Percentiles rank a stretch among this genome's conserved stretches.
These are phyloP conservation scores for Spathaspora hagerdaliae DNA, from an alignment of 805 yeast species.

Conservation along the genomic window DNA sequence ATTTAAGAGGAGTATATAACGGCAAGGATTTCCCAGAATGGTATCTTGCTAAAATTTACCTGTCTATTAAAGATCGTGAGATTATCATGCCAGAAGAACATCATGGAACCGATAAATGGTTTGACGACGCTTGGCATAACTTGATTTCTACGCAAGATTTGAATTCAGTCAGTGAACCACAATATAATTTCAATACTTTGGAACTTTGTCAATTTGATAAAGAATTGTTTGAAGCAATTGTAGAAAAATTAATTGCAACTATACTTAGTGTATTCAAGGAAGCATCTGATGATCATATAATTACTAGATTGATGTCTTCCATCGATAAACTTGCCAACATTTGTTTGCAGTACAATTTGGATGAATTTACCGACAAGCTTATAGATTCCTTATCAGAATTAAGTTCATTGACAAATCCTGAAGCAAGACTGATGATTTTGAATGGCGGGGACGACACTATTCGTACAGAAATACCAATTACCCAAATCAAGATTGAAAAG, in stretches of 20 bases:
- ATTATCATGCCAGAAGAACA: constrained; percentile 98
- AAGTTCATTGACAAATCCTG: constrained; percentile 46
- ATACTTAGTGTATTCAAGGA: constrained; percentile 76
- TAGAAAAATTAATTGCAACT: constrained; percentile 65
- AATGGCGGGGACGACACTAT: constrained; percentile 18
- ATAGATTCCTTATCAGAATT: constrained; percentile 63
- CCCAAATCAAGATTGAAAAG: constrained; percentile 47
- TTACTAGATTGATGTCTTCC: constrained; percentile 81
- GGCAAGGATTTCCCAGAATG: constrained; percentile 78
- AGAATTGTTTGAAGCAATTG: constrained; percentile 61
- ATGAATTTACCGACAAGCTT: constrained; percentile 58
- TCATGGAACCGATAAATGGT: constrained; percentile 87
- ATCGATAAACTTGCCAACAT: constrained; percentile 81
- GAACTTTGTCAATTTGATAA: constrained; percentile 57
- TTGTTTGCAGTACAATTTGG: constrained; percentile 60
- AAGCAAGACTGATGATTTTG: neutral
- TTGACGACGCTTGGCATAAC: constrained; percentile 82
- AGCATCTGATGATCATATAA: constrained; percentile 86
- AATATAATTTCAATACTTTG: constrained; percentile 1
- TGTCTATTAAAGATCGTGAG: constrained; percentile 77
- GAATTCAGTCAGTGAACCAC: constrained; percentile 23
- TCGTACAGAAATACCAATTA: constrained; percentile 41
- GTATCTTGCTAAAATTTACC: constrained; percentile 77
- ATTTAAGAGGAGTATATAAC: constrained; percentile 76
- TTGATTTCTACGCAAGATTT: constrained; percentile 48